Conservation (phyloP, 495 filamentous ascomycete genomes). For the Acidomyces sp. region DNA sequence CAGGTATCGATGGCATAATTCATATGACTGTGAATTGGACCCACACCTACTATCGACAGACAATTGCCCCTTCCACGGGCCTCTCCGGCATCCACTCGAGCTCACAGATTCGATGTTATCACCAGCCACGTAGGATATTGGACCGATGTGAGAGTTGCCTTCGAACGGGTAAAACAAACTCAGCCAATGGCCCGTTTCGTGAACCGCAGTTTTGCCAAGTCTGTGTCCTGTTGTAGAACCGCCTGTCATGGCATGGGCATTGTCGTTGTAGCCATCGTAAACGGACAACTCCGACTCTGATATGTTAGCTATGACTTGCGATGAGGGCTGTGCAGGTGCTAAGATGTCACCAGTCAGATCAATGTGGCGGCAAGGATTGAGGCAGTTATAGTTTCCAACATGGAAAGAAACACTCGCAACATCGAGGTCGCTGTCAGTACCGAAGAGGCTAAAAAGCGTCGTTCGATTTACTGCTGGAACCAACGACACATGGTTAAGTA, state of each 20-base stretch:
- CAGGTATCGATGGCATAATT: conserved; percentile 47
- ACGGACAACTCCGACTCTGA: too few relatives aligned
- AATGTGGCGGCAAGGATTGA: conserved; percentile 54
- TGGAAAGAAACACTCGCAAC: conserved; percentile 32
- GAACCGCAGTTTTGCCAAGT: conserved; percentile 45
- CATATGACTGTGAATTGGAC: conserved; percentile 55
- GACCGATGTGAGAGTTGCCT: conserved; percentile 40
- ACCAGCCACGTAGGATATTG: conserved; percentile 45
- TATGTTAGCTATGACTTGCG: too few relatives aligned
- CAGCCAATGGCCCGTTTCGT: conserved; percentile 58
- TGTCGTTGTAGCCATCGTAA: conserved; percentile 48
- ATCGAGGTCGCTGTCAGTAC: not conserved
- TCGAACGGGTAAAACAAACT: conserved; percentile 55
- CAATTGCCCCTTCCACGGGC: conserved; percentile 39
- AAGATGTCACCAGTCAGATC: conserved; percentile 35
- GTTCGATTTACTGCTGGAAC: too few relatives aligned
- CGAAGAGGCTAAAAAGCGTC: not conserved
- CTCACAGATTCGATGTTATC: conserved; percentile 41
- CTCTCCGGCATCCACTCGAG: conserved; percentile 46
- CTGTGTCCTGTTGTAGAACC: conserved; percentile 41
- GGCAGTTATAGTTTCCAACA: conserved; percentile 44
- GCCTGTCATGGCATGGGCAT: conserved; percentile 41
- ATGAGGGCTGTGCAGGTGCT: conserved; percentile 43
- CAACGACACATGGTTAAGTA: too few relatives aligned
- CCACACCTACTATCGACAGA: conserved; percentile 33